These are phyloP conservation scores for Micractinium sp. DNA, from an alignment of 139 green algal species.

Conservation along the genomic window DNA sequence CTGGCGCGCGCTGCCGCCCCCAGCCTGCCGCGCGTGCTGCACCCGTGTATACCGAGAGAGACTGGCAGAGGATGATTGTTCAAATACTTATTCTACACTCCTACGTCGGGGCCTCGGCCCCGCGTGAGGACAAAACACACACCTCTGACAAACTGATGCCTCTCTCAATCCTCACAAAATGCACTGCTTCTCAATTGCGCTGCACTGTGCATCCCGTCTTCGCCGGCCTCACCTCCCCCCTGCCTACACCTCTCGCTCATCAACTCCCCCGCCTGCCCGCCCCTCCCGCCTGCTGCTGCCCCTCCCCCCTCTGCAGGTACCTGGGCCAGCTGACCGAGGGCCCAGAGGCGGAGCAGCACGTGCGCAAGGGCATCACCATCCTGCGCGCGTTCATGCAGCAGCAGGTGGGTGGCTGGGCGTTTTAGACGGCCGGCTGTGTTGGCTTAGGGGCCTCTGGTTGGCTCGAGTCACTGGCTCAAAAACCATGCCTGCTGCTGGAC, in stretches of 20 bases:
- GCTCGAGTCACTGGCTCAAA: not conserved
- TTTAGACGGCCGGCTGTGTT: too few species aligned
- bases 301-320: conserved; percentile 55
- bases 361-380: conserved; percentile 53
- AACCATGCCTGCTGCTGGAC: not conserved
- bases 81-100: conserved; percentile 33
- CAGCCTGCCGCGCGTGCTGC: not conserved
- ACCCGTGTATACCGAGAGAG: not conserved
- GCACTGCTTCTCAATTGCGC: not conserved
- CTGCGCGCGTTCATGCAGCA: conserved; percentile 44
- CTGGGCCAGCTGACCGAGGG: conserved; percentile 76
- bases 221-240: not conserved
- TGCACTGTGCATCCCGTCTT: too few species aligned
- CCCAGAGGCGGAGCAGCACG: conserved; percentile 32
- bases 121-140: conserved; percentile 17
- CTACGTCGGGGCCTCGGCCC: not conserved
- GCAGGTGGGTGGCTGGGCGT: conserved; percentile 44
- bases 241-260: not conserved
- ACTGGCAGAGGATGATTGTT: conserved; percentile 29
- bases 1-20: not conserved
- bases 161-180: not conserved
- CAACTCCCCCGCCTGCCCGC: not conserved
- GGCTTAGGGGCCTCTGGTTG: not conserved
- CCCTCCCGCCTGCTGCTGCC: not conserved
- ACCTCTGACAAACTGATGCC: conserved; percentile 50